Evolutionary conservation across 164 flowering plant species (phyloP), one percentile per base, ranked within the genome.

Genomic region (Kingdonia uniflora): DNA sequence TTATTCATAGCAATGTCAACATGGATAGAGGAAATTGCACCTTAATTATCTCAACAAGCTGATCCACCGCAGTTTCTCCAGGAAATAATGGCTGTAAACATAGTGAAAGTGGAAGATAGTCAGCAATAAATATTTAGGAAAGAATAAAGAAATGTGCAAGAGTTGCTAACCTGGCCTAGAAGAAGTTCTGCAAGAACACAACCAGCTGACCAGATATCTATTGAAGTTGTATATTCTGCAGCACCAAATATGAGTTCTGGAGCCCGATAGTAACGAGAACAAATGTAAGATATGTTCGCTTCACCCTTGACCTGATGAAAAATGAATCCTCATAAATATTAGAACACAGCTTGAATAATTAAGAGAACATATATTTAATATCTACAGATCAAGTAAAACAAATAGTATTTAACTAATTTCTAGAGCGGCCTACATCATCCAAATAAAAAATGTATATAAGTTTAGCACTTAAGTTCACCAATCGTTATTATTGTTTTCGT

Each of bases 121-220:
- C 43, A 60, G 63, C 35, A 54, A 38, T 35, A 6, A 10, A 19
- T 44, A n/a, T n/a, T 1, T 21, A 19, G 17, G 5, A 7, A 44
- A 44, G 11, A 21, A 19, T 44, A 17, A 16, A 5, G 26, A 45
- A 50, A 33, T 19, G 6, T 11, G 14, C 41, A 24, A 15, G 37
- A 53, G 19, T 69, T 14, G 48, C 78, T 39, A 46, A 90, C 95
- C 88, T 87, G 95, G 60, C 95, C 95, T 14, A 85, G 68, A 51
- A 91, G 91, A 66, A 83, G 89, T 73, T 87, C 96, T 11, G 96
- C 96, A 71, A 87, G 81, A 40, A 85, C 92, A 71, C 97, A 91
- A 50, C 97, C 97, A 51, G 92, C 97, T 44, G 97, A 91, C 97
- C 97, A 91, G 40, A 91, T 91, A 66, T 91, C 97, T 64, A 91